Percentiles rank a stretch among this genome's conserved stretches.
Conservation (phyloP, 1,284 basidiomycete species). For the Hemileia vastatrix region DNA sequence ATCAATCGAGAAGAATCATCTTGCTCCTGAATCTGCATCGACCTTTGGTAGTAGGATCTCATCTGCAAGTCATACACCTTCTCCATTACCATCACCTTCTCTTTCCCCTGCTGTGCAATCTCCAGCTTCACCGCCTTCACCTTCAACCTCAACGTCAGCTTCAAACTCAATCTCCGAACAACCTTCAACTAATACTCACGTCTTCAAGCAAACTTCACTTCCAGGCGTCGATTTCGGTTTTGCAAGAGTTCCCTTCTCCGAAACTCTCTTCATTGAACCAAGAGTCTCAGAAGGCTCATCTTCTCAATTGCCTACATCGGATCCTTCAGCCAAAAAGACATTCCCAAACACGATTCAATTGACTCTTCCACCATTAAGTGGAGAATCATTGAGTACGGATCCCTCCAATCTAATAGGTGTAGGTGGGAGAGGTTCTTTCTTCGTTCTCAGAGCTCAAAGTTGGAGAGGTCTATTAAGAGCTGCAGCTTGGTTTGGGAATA, state of each 20-base stretch:
- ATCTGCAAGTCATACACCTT: background rate
- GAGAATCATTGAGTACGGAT: no score
- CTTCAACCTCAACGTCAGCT: background rate
- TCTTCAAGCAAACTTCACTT: slow-evolving; percentile 10
- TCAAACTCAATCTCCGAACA: slow-evolving; percentile 3
- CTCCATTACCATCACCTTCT: background rate
- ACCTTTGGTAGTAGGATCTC: background rate
- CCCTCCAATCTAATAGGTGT: background rate
- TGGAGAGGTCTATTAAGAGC: slow-evolving; percentile 35
- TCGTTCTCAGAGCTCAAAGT: slow-evolving; percentile 30
- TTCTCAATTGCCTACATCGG: background rate
- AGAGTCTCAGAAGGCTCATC: slow-evolving; percentile 23
- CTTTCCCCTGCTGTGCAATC: no score
- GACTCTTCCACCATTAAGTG: no score
- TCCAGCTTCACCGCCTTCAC: background rate
- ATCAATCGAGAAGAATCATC: background rate
- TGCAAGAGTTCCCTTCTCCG: slow-evolving; percentile 25
- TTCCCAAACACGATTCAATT: no score
- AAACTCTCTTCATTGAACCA: slow-evolving; percentile 7
- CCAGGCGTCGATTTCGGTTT: slow-evolving; percentile 33
- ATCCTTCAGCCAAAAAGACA: no score
- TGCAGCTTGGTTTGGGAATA: slow-evolving; percentile 37
- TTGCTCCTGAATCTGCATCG: background rate
- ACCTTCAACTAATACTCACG: background rate
- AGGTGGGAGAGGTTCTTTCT: slow-evolving; percentile 19